Evolutionary conservation across 176 grass and related monocot genomes (phyloP).

Genomic region (Oryza glumipatula): DNA sequence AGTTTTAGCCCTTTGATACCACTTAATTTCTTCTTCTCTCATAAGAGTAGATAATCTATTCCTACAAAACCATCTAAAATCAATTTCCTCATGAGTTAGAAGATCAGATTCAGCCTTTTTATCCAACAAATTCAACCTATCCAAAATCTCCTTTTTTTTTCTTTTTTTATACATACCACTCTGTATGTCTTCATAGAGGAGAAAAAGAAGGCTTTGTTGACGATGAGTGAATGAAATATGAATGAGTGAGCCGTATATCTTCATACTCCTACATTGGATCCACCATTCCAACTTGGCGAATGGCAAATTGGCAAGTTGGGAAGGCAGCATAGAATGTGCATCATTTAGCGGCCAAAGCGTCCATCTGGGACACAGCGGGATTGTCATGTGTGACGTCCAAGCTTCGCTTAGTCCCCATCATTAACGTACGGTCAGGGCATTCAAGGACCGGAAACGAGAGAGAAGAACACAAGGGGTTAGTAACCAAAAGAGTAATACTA

Average conservation of each 20-base stretch:
- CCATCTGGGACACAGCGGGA: background rate
- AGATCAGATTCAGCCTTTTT: too few species aligned
- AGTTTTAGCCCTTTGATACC: too few species aligned
- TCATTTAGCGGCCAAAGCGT: background rate
- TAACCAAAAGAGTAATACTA: background rate
- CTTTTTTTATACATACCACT: too few species aligned
- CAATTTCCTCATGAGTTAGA: too few species aligned
- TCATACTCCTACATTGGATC: background rate
- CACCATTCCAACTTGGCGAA: background rate
- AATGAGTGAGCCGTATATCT: background rate
- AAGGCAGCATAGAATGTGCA: background rate
- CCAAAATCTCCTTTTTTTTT: too few species aligned
- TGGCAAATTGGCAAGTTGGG: background rate
- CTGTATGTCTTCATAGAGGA: too few species aligned
- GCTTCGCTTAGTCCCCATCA: constrained; percentile 33
- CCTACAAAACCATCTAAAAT: too few species aligned
- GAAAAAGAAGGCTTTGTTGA: too few species aligned
- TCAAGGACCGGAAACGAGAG: constrained; percentile 13
- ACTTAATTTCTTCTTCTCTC: too few species aligned
- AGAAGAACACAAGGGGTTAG: background rate
- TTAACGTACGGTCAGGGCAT: background rate
- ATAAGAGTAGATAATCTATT: too few species aligned
- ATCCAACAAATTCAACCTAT: too few species aligned
- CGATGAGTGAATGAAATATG: background rate
- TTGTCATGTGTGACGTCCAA: background rate